Conservation (phyloP, 768 basidiomycete species). For the Vishniacozyma victoriae region DNA sequence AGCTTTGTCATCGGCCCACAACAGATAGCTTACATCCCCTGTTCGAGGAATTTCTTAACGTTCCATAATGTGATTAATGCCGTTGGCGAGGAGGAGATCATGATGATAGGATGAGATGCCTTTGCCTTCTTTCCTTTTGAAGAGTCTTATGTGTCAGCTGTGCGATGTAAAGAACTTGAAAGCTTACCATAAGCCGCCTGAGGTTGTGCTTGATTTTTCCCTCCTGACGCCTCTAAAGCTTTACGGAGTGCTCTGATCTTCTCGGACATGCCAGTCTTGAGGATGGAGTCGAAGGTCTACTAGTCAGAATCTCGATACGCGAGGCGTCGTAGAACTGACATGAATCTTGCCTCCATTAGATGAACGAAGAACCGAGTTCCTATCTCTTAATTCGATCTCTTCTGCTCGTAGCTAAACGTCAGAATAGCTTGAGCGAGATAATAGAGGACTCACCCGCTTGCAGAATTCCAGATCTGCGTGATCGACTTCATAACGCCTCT, state of each 20-base stretch:
- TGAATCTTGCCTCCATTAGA: constrained; percentile 62
- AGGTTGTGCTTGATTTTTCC: not conserved
- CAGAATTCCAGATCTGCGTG: constrained; percentile 72
- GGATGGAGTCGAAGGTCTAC: constrained; percentile 68
- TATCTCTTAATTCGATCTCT: constrained; percentile 53
- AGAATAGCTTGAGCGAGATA: constrained; percentile 41
- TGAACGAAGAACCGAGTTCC: constrained; percentile 72
- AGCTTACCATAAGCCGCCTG: constrained; percentile 8
- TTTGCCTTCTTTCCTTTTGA: constrained; percentile 49
- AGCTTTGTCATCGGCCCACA: constrained; percentile 12
- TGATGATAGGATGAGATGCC: constrained; percentile 85
- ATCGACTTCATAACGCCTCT: constrained; percentile 75
- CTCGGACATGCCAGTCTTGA: constrained; percentile 62
- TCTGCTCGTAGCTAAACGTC: constrained; percentile 62
- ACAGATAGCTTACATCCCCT: constrained; percentile 59
- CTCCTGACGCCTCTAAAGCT: constrained; percentile 16
- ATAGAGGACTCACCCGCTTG: constrained; percentile 61
- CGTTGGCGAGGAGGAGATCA: constrained; percentile 93
- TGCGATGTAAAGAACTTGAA: not conserved
- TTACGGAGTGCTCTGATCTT: constrained; percentile 68
- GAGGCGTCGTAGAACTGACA: constrained; percentile 52
- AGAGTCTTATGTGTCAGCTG: constrained; percentile 9
- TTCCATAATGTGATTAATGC: constrained; percentile 97
- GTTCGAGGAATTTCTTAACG: constrained; percentile 86
- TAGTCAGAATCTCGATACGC: not conserved